Base-by-base conservation (phyloP, 1,284 basidiomycete species). In the Trichosporon faecale region DNA sequence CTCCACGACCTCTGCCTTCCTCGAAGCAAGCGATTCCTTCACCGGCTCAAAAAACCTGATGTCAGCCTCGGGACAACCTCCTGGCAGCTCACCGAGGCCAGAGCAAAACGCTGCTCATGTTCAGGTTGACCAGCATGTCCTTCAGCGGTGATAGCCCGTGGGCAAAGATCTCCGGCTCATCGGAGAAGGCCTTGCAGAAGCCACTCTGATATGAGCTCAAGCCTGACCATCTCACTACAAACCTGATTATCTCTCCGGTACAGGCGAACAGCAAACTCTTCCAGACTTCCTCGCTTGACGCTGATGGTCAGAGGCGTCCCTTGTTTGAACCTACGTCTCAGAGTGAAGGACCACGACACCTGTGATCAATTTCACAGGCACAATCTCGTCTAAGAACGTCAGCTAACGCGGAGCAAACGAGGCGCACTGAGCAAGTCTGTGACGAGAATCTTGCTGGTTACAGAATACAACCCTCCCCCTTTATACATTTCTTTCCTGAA, bases 141-240 rank as follows among this genome's bases (percentile, higher is more conserved):
- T 92, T 92, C 21, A 99, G 85, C 0, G 96, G 95, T 0, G 91
- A 94, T 78, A 98, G 85, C 0, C 95, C 95, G 74, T 90, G 92
- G 0, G 92, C 94, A 73, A 99, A 97, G 71, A 91, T 89, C 80
- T 99, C 96, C 0, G 96, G 94, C 76, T 98, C 91, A 80, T 98
- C 96, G 0, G 94, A 94, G 79, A 99, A 98, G 0, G 95, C 97
- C 82, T 99, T 98, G 73, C 98, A 85, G 81, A 98, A 99, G 1
- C 95, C 96, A 5, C 86, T 87, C 81, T 88, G 85, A 0, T 11
- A 61, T 78, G 27, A 79, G 73, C 21, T 27, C 9, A 1, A 14
- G 46, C 12, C 52, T 12, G 2, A n/a, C 55, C 18, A 25, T 27
- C 14, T 12, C 29, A 11, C n/a, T 16, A 73, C 81, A 65, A 16